Base-by-base conservation (phyloP, 495 filamentous ascomycete genomes). In the Hypoxylon rickii region DNA sequence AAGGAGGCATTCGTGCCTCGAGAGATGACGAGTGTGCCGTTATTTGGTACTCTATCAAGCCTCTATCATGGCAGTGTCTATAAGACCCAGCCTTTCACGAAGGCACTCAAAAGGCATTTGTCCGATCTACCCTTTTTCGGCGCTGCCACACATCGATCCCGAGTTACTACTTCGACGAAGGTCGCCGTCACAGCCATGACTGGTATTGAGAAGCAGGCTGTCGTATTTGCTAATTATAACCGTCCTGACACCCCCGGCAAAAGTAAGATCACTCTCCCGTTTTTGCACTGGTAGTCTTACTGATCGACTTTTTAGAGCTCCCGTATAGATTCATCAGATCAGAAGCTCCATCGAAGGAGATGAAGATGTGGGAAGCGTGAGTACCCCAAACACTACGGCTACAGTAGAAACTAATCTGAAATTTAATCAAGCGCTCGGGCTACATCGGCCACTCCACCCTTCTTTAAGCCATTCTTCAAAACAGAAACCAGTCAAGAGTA, bases 291-390 rank as follows among this genome's bases (percentile, higher is more conserved):
- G 6, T 20, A 31, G 1, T 7, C 26, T 48, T 17, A 8, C 32
- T 52, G 44, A 45, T 15, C 44, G 44, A 11, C 7, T 7, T 6
- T 13, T 7, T 13, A 63, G 65, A 22, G 3, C 37, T 60, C n/a
- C 58, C 63, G 2, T 76, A 82, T 54, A 54, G 65, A 21, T 78
- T 83, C 44, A 56, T 76, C 40, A 62, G 81, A 12, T 73, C 74
- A 5, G 72, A 79, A 39, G 59, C 68, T 6, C 68, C 73, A 2
- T 33, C 56, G 1, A 67, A 60, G 17, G 78, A 82, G 38, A 52
- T 82, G 13, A 76, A 74, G 45, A 67, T 73, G 2, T 83, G 80
- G 80, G 78, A 85, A 72, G 77, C 73, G 75, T 79, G 65, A 58
- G 75, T 55, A 1, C 11, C 6, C 7, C 10, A 10, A 29, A 10